phyloP scores from a whole-genome alignment of 1,284 basidiomycete species.

The Fomitopsis pinicola region DNA sequence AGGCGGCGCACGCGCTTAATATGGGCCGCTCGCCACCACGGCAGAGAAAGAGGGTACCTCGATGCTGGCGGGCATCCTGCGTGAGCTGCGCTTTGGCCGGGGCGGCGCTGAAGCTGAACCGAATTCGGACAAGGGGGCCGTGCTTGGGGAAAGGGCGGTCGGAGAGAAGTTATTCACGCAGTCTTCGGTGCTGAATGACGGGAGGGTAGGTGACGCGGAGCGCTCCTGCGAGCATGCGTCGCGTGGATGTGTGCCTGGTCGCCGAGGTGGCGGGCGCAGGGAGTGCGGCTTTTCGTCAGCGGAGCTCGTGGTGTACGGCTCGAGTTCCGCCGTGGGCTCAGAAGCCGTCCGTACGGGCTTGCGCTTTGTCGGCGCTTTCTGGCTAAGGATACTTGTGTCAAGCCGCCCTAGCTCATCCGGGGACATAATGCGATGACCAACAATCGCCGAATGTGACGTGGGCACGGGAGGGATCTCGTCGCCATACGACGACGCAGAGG shows the following conservation, averaged over 20 bases:
- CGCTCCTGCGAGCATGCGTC: slow-evolving; percentile 3
- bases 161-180: slow-evolving; percentile 26
- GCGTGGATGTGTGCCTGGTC: slow-evolving; percentile 10
- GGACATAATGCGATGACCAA: slow-evolving; percentile 45
- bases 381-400: slow-evolving; percentile 7
- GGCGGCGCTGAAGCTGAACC: slow-evolving; percentile 23
- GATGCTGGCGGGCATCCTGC: slow-evolving; percentile 18
- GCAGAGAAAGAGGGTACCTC: slow-evolving; percentile 17
- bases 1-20: slow-evolving; percentile 13
- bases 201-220: slow-evolving; percentile 26
- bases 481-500: slow-evolving; percentile 54
- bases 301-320: background rate
- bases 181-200: slow-evolving; percentile 29
- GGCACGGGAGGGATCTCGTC: slow-evolving; percentile 40
- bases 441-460: slow-evolving; percentile 11
- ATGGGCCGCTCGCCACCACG: background rate
- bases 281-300: slow-evolving; percentile 18
- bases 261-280: slow-evolving; percentile 28
- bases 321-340: slow-evolving; percentile 11
- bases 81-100: slow-evolving; percentile 24
- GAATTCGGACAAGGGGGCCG: slow-evolving; percentile 24
- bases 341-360: slow-evolving; percentile 19
- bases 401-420: slow-evolving; percentile 41
- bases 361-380: slow-evolving; percentile 3
- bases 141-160: slow-evolving; percentile 15